Evolutionary conservation across 2,329 filamentous ascomycete genomes (phyloP).

Genomic region (Massarina eburnea): DNA sequence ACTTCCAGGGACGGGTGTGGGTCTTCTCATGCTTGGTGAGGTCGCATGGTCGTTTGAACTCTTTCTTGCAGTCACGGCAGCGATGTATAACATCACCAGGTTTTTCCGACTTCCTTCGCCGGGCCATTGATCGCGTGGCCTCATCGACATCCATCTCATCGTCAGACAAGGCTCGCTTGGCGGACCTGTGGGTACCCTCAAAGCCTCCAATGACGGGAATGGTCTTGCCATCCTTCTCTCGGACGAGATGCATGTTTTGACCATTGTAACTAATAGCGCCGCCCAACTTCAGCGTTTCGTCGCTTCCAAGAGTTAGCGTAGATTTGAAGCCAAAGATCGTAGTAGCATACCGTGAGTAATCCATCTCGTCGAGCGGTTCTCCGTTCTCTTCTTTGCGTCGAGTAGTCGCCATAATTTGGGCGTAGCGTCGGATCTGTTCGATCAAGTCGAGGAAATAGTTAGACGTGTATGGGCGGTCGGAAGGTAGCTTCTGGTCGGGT

Average conservation of each 20-base stretch:
- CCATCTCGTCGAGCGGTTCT: constrained; percentile 54
- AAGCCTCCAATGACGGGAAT: constrained; percentile 69
- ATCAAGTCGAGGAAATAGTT: constrained; percentile 96
- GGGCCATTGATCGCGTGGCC: constrained; percentile 89
- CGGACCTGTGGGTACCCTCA: constrained; percentile 59
- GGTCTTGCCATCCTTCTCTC: constrained; percentile 75
- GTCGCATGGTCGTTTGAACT: constrained; percentile 96
- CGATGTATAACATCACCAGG: constrained; percentile 81
- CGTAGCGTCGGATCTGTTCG: constrained; percentile 90
- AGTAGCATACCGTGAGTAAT: constrained; percentile 49
- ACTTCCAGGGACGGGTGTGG: constrained; percentile 96
- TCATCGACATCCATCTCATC: constrained; percentile 77
- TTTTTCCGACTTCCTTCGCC: constrained; percentile 88
- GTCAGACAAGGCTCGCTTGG: constrained; percentile 59
- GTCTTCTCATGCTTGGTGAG: constrained; percentile 98
- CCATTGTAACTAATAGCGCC: constrained; percentile 82
- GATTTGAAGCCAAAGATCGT: constrained; percentile 24
- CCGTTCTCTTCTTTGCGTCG: constrained; percentile 66
- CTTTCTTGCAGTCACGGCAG: constrained; percentile 78
- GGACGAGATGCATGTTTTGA: constrained; percentile 79
- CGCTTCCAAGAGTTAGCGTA: constrained; percentile 44
- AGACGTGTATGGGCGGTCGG: constrained; percentile 89
- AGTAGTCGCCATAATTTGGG: constrained; percentile 75
- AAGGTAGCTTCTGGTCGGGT: constrained; percentile 79
- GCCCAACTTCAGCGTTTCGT: constrained; percentile 75